Conservation (phyloP, 1,284 basidiomycete genomes). For the Malassezia globosa region DNA sequence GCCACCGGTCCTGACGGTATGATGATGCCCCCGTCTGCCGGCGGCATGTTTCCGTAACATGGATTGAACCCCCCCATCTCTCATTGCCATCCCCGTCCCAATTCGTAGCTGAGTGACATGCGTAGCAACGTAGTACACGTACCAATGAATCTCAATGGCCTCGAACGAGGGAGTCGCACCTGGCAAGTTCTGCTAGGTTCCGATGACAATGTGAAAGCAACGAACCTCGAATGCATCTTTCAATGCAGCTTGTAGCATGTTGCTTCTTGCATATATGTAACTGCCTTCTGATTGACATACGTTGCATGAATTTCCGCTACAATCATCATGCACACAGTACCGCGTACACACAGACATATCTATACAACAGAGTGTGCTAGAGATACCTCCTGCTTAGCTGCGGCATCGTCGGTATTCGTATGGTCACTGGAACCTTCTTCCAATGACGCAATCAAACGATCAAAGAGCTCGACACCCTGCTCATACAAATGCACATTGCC, state of each 20-base stretch:
- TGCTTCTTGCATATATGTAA: too few relatives aligned
- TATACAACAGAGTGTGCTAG: background rate
- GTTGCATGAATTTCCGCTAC: too few relatives aligned
- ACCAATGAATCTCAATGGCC: too few relatives aligned
- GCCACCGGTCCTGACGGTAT: background rate
- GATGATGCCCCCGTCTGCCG: background rate
- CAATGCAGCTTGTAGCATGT: too few relatives aligned
- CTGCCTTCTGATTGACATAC: too few relatives aligned
- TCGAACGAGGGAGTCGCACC: too few relatives aligned
- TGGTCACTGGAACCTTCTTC: background rate
- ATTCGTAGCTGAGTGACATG: background rate
- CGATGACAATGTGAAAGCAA: background rate
- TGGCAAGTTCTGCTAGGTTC: too few relatives aligned
- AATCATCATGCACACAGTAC: too few relatives aligned
- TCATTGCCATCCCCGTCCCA: too few relatives aligned
- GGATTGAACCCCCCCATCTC: too few relatives aligned
- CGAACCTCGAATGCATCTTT: background rate
- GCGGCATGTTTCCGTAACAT: constrained; percentile 11
- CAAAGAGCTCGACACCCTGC: constrained; percentile 15
- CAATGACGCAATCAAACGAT: constrained; percentile 12
- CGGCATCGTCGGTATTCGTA: background rate
- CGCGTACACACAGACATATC: too few relatives aligned
- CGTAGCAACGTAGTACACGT: too few relatives aligned
- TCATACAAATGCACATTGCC: constrained; percentile 78
- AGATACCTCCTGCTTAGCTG: background rate